A percentile compares a stretch with the other conserved stretches of the same genome.
phyloP scores from a whole-genome alignment of 2,329 filamentous ascomycete species.

The Phaeosphaeriaceae sp. region DNA sequence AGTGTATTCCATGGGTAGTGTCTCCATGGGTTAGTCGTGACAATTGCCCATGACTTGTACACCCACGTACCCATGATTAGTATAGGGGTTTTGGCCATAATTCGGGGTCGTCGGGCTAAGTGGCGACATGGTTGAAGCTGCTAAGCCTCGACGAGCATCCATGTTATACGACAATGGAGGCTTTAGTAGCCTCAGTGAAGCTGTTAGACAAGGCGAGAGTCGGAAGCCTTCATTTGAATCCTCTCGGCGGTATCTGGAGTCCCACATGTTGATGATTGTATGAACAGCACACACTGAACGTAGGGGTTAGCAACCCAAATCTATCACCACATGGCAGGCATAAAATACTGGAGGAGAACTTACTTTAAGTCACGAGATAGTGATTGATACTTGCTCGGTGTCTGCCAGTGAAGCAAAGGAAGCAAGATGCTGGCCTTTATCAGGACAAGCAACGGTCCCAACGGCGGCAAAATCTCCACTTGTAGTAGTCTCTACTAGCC shows the following conservation, averaged over 20 bases:
- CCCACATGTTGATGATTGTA: conserved; percentile 12
- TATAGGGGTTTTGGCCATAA: conserved; percentile 26
- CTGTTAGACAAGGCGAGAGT: conserved; percentile 20
- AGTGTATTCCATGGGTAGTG: conserved; percentile 14
- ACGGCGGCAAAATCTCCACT: conserved; percentile 33
- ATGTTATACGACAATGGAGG: conserved; percentile 33
- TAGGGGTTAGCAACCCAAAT: too few species aligned
- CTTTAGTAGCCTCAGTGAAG: conserved; percentile 31
- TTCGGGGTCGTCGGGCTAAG: conserved; percentile 36
- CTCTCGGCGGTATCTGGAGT: conserved; percentile 11
- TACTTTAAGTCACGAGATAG: not conserved
- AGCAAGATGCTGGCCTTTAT: conserved; percentile 35
- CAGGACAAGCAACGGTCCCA: conserved; percentile 27
- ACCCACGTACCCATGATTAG: conserved; percentile 29
- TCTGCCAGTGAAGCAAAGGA: conserved; percentile 14
- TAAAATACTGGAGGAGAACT: not conserved
- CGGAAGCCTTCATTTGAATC: conserved; percentile 30
- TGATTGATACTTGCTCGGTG: not conserved
- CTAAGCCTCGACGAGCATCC: conserved; percentile 39
- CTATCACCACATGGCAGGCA: not conserved
- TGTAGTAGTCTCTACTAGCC: conserved; percentile 28
- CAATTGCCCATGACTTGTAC: conserved; percentile 20
- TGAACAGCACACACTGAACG: too few species aligned
- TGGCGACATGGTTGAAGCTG: conserved; percentile 37
- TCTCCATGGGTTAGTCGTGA: conserved; percentile 21